Evolutionary conservation across 805 yeast species (phyloP).

Genomic region (Metschnikowia amazonensis): DNA sequence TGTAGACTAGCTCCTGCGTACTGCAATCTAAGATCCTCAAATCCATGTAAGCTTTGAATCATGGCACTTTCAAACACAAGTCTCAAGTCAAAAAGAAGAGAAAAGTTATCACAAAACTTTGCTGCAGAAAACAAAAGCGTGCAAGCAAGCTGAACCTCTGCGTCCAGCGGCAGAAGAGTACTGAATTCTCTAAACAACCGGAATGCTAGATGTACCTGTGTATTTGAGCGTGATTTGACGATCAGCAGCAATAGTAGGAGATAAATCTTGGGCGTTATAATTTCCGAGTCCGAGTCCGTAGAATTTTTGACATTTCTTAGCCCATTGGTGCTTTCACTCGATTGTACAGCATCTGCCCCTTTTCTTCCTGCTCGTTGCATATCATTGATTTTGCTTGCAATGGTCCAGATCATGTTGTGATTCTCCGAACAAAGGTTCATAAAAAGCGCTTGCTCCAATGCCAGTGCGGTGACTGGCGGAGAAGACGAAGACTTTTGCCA

Average conservation of each 20-base stretch:
- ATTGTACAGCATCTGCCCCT: not conserved
- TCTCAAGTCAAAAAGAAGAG: conserved; percentile 21
- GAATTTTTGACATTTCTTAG: too few species aligned
- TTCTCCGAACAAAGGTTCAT: conserved; percentile 10
- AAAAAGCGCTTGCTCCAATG: conserved; percentile 1
- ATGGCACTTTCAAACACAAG: conserved; percentile 19
- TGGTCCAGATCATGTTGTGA: conserved; percentile 7
- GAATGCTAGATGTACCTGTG: conserved; percentile 8
- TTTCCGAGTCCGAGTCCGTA: too few species aligned
- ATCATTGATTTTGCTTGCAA: conserved; percentile 10
- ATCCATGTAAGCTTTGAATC: not conserved
- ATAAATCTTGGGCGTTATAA: not conserved
- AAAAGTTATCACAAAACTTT: conserved; percentile 19
- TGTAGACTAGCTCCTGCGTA: conserved; percentile 25
- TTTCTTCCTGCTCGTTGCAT: not conserved
- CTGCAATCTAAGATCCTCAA: not conserved
- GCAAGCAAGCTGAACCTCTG: conserved; percentile 9
- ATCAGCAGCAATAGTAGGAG: conserved; percentile 16
- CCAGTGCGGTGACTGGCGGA: not conserved
- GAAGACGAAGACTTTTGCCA: not conserved
- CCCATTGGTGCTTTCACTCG: not conserved
- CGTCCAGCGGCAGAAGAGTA: not conserved
- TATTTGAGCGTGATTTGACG: not conserved
- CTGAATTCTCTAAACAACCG: conserved; percentile 10
- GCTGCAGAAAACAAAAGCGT: conserved; percentile 10